These are phyloP conservation scores for Conringia planisiliqua DNA, from an alignment of 345 rosid genomes.

Conservation along the genomic window DNA sequence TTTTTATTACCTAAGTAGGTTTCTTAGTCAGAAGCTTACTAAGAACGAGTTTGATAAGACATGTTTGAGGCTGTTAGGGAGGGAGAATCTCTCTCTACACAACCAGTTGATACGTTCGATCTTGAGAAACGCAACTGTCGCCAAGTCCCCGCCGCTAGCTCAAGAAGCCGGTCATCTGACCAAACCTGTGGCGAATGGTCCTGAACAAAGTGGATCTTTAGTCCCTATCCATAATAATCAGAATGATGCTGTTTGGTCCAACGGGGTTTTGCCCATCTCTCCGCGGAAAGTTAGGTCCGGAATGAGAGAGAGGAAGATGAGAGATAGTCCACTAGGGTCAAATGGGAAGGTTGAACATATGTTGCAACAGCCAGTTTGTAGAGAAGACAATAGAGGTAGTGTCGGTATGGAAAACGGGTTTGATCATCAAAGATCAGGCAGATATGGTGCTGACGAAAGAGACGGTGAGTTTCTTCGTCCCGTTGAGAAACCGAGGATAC, in stretches of 20 bases:
- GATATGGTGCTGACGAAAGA: conserved; percentile 49
- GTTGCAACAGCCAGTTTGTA: conserved; percentile 46
- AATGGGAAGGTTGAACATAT: conserved; percentile 74
- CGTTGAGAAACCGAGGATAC: conserved; percentile 36
- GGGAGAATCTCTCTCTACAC: conserved; percentile 91
- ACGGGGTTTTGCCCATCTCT: conserved; percentile 68
- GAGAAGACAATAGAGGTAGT: conserved; percentile 52
- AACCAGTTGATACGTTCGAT: conserved; percentile 75
- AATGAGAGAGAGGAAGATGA: conserved; percentile 61
- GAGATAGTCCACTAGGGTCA: conserved; percentile 78
- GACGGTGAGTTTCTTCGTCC: conserved; percentile 44
- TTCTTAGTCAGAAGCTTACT: conserved; percentile 73
- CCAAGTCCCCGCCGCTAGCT: conserved; percentile 56
- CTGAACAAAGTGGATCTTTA: conserved; percentile 46
- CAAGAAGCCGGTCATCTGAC: conserved; percentile 46
- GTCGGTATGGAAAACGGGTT: conserved; percentile 63
- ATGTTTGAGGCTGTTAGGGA: conserved; percentile 75
- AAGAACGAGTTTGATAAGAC: conserved; percentile 86
- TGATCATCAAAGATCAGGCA: conserved; percentile 67
- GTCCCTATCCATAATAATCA: conserved; percentile 57
- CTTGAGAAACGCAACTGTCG: conserved; percentile 74
- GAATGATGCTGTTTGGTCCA: conserved; percentile 58
- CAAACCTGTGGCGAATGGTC: conserved; percentile 39
- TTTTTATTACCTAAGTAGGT: conserved; percentile 67
- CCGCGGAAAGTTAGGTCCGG: conserved; percentile 63